These are phyloP conservation scores for Aspergillus pseudoviridinutans DNA, from an alignment of 2,329 filamentous ascomycete species.

Conservation along the genomic window DNA sequence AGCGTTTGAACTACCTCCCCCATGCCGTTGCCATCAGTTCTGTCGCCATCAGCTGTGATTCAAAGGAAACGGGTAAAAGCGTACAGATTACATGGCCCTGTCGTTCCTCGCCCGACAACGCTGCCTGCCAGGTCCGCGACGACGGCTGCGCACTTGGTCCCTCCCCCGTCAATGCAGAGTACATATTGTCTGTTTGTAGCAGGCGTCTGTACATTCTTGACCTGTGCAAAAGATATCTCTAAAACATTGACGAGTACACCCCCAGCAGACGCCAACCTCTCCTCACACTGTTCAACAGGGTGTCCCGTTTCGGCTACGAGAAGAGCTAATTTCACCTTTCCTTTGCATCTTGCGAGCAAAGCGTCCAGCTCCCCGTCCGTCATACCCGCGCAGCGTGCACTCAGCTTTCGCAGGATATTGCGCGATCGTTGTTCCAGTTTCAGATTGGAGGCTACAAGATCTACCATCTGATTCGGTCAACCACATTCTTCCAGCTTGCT, in stretches of 20 bases:
- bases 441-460: slow-evolving; percentile 36
- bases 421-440: slow-evolving; percentile 35
- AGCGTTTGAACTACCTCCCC: slow-evolving; percentile 25
- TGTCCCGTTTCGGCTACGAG: slow-evolving; percentile 23
- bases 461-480: slow-evolving; percentile 29
- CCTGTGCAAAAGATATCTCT: slow-evolving; percentile 1
- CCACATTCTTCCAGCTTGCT: neutral
- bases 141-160: slow-evolving; percentile 41
- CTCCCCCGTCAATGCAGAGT: slow-evolving; percentile 43
- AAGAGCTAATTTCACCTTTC: slow-evolving; percentile 35
- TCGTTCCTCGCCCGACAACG: slow-evolving; percentile 24
- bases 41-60: slow-evolving; percentile 1
- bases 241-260: slow-evolving; percentile 23
- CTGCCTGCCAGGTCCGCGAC: slow-evolving; percentile 23
- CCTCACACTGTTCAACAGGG: slow-evolving; percentile 21
- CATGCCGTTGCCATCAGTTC: slow-evolving; percentile 16
- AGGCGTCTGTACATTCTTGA: neutral
- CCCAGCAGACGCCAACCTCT: slow-evolving; percentile 17
- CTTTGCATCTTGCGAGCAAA: slow-evolving; percentile 23
- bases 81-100: slow-evolving; percentile 41
- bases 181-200: slow-evolving; percentile 9
- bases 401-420: slow-evolving; percentile 30
- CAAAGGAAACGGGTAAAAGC: neutral
- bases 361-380: slow-evolving; percentile 25
- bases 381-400: slow-evolving; percentile 12